Evolutionary conservation across 192 early-diverging fungal genomes (phyloP).

Genomic region (Rhizophlyctis rosea): DNA sequence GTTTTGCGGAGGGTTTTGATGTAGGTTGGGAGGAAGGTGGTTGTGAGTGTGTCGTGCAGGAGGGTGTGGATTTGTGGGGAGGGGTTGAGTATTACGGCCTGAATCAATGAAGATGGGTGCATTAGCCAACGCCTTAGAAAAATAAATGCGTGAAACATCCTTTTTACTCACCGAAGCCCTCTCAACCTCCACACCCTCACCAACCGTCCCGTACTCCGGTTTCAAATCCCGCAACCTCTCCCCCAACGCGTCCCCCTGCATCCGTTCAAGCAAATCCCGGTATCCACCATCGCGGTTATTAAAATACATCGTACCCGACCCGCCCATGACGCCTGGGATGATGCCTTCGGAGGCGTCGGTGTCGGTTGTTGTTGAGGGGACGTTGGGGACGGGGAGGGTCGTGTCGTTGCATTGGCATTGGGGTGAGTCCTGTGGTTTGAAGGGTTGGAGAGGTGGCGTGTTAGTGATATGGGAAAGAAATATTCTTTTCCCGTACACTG

Average conservation of each 20-base stretch:
- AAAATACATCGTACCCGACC: not conserved
- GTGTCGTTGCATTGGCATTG: conserved; percentile 22
- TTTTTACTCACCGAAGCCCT: no score
- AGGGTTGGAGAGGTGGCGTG: no score
- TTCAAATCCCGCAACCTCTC: not conserved
- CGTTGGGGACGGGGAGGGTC: conserved; percentile 3
- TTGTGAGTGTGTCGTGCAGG: not conserved
- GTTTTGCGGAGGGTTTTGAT: not conserved
- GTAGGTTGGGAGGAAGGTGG: not conserved
- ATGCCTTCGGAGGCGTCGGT: not conserved
- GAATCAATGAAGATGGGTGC: not conserved
- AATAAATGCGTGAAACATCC: no score
- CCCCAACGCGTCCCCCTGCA: not conserved
- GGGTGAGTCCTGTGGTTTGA: not conserved
- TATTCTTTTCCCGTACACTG: not conserved
- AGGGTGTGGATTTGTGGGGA: not conserved
- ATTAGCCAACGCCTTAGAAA: no score
- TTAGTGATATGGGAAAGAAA: not conserved
- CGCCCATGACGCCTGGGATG: conserved; percentile 1
- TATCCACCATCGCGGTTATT: not conserved
- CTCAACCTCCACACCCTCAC: no score
- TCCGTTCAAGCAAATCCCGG: not conserved
- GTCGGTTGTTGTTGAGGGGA: not conserved
- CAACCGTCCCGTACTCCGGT: not conserved
- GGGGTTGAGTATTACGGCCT: not conserved